Base-by-base conservation (phyloP, 805 yeast species). In the Candida tammaniensis region DNA sequence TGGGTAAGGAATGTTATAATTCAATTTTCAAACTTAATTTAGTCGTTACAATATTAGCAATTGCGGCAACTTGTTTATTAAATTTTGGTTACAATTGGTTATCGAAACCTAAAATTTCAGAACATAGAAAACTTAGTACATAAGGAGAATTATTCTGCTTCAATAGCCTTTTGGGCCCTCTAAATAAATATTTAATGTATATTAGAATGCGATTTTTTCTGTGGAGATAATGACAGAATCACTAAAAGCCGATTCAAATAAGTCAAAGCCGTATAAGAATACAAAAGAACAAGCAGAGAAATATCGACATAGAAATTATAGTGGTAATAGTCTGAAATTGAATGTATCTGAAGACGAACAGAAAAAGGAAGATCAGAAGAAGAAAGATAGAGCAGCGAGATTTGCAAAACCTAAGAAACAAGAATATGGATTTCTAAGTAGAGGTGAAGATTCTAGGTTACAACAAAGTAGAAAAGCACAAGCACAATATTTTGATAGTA, bases 371-470 rank as follows among this genome's bases (percentile, higher is more conserved):
- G 27, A 32, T 18, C 13, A 24, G 13, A 31, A 31, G 27, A 27
- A 18, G 10, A 8, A 7, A 4, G 24, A 32, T 21, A 25, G 47
- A 28, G 39, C 38, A 7, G 26, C 35, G 5, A 22, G 44, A 17
- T 43, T 43, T 29, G 17, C 33, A 6, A 30, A 23, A 8, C 24
- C 40, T 6, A 28, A 25, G 23, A 68, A 60, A 5, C 12, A 16
- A 16, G 38, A 34, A 7, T 76, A 67, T 41, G 84, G 86, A 0
- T 58, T 76, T 31, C 54, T 79, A 6, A 80, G 86, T 42, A 58
- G 86, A 37, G 85, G 86, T 1, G 80, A 73, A 27, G 79, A 72
- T 36, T 51, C 49, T 33, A 50, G 72, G 24, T 59, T 81, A 26
- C 78, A 71, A 45, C 47, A 55, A 4, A 70, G 72, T 45, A 61